These are phyloP conservation scores for Hymenoscyphus scutula DNA, from an alignment of 2,329 filamentous ascomycete genomes.

Conservation along the genomic window DNA sequence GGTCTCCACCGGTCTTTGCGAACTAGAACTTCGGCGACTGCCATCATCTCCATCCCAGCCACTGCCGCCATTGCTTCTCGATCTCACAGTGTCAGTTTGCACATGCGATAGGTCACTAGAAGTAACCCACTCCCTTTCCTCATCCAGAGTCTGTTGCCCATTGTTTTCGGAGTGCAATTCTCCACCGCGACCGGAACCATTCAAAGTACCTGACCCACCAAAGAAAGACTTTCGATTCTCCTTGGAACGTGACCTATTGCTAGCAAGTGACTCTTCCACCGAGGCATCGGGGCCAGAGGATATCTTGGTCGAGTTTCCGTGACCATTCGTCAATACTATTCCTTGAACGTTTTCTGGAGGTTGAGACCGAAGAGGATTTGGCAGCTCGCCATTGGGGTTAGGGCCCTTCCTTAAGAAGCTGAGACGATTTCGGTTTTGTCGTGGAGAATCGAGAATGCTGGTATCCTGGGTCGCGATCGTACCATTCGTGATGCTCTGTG, in stretches of 20 bases:
- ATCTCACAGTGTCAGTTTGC: background rate
- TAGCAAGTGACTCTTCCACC: conserved; percentile 1
- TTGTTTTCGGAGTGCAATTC: conserved; percentile 3
- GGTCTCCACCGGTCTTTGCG: conserved; percentile 21
- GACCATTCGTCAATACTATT: conserved; percentile 12
- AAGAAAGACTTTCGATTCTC: conserved; percentile 28
- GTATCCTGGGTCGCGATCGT: conserved; percentile 30
- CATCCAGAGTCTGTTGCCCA: background rate
- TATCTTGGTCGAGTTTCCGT: conserved; percentile 10
- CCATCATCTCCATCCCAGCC: conserved; percentile 1
- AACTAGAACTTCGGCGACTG: conserved; percentile 25
- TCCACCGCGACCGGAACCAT: conserved; percentile 7
- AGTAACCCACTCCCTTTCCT: conserved; percentile 29
- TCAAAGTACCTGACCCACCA: conserved; percentile 8
- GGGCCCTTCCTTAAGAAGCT: conserved; percentile 23
- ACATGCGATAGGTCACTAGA: conserved; percentile 38
- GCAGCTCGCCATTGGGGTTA: background rate
- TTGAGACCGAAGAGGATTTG: conserved; percentile 12
- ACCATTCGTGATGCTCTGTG: conserved; percentile 24
- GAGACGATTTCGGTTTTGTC: conserved; percentile 19
- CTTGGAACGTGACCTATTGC: conserved; percentile 16
- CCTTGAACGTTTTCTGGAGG: conserved; percentile 9
- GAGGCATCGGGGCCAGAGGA: background rate
- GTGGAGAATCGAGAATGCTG: conserved; percentile 25
- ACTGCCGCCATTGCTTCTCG: conserved; percentile 7